Percentiles rank a stretch among this genome's conserved stretches.
Evolutionary conservation across 192 early-diverging fungal species (phyloP).

Genomic region (Coemansia sp.): DNA sequence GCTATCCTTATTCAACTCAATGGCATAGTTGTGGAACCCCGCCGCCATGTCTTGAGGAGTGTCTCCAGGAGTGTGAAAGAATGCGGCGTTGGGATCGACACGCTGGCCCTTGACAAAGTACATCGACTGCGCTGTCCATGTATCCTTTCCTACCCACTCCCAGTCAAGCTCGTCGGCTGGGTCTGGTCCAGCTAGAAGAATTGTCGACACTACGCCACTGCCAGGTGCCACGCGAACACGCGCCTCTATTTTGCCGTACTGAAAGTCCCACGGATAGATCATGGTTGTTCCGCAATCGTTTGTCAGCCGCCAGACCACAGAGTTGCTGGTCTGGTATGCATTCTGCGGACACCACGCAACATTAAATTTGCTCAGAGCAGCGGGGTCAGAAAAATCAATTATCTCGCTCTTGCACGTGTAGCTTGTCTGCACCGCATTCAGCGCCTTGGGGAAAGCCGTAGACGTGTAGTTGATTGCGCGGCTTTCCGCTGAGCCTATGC

Average conservation of each 20-base stretch:
- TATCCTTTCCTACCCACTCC: constrained; percentile 62
- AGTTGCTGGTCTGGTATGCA: constrained; percentile 23
- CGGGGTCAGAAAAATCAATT: constrained; percentile 30
- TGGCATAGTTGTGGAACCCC: constrained; percentile 56
- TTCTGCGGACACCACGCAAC: constrained; percentile 51
- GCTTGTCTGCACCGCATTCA: constrained; percentile 1
- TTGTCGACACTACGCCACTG: constrained; percentile 54
- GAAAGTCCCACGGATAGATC: constrained; percentile 30
- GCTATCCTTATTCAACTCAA: constrained; percentile 55
- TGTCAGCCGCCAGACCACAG: constrained; percentile 36
- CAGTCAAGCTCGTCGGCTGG: constrained; percentile 62
- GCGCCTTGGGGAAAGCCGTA: background rate
- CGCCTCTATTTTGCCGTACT: constrained; percentile 40
- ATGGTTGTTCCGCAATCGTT: constrained; percentile 45
- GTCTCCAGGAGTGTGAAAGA: constrained; percentile 35
- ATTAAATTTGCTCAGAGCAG: constrained; percentile 30
- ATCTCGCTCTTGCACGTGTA: constrained; percentile 28
- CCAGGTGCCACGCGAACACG: constrained; percentile 31
- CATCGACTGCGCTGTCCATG: constrained; percentile 50
- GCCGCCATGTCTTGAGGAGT: constrained; percentile 35
- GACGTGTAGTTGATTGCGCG: background rate
- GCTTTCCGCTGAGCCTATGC: background rate
- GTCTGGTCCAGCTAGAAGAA: constrained; percentile 49
- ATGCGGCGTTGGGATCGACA: constrained; percentile 28
- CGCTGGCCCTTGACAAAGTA: constrained; percentile 55